These are phyloP conservation scores for Pseudogymnoascus sp. DNA, from an alignment of 2,329 filamentous ascomycete species.

Conservation along the genomic window DNA sequence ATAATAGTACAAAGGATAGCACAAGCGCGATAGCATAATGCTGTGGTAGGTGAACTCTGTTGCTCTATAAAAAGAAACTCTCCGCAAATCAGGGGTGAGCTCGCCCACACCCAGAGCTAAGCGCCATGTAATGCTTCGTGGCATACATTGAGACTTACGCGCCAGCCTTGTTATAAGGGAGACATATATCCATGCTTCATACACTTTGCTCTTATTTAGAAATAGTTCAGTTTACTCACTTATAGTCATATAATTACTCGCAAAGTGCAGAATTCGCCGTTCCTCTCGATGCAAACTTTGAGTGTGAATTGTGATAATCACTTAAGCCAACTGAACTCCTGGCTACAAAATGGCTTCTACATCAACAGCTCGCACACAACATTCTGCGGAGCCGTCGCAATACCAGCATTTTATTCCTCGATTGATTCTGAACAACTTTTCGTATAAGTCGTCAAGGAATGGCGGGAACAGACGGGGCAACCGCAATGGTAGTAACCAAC, in stretches of 20 bases:
- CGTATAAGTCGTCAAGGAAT: conserved; percentile 14
- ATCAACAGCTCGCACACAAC: background rate
- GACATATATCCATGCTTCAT: background rate
- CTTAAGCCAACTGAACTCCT: background rate
- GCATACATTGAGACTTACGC: background rate
- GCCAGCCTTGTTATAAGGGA: background rate
- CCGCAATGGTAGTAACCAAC: conserved; percentile 10
- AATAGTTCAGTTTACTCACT: background rate
- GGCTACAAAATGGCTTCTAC: background rate
- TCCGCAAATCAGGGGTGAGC: background rate
- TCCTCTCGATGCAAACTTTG: background rate
- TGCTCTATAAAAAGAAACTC: background rate
- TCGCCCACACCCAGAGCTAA: background rate
- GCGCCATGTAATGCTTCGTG: background rate
- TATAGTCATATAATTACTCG: background rate
- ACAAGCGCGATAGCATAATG: background rate
- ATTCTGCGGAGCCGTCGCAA: conserved; percentile 13
- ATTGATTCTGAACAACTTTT: conserved; percentile 29
- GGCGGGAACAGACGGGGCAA: conserved; percentile 6
- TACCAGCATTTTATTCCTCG: conserved; percentile 31
- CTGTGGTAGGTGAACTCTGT: background rate
- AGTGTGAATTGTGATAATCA: background rate
- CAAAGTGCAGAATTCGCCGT: background rate
- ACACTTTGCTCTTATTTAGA: too few relatives aligned
- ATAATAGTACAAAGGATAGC: background rate